Conservation (phyloP, 1,284 basidiomycete species). For the Ceratobasidium sp. region DNA sequence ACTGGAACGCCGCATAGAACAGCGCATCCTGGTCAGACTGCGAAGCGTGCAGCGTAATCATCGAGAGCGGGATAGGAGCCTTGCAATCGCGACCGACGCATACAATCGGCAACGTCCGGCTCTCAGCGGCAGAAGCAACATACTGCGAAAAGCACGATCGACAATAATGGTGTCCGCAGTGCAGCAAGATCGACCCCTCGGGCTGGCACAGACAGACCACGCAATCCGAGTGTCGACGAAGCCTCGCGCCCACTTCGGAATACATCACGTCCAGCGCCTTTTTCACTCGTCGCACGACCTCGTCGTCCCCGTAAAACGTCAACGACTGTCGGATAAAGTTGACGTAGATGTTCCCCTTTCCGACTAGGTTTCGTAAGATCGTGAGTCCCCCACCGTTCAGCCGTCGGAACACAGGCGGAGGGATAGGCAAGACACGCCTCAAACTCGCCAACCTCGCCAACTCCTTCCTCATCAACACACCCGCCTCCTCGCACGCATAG, state of each 20-base stretch:
- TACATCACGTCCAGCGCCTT: constrained; percentile 34
- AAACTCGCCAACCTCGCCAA: constrained; percentile 1
- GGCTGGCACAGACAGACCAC: constrained; percentile 46
- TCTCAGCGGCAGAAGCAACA: constrained; percentile 57
- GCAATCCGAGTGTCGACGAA: constrained; percentile 39
- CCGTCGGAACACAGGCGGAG: constrained; percentile 19
- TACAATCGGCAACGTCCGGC: constrained; percentile 53
- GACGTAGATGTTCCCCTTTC: constrained; percentile 36
- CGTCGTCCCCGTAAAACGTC: constrained; percentile 35
- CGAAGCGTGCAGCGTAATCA: constrained; percentile 62
- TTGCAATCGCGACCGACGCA: constrained; percentile 61
- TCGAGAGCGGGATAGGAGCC: constrained; percentile 59
- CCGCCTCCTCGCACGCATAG: constrained; percentile 18
- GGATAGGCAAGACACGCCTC: constrained; percentile 19
- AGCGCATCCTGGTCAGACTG: constrained; percentile 60
- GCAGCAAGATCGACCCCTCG: constrained; percentile 13
- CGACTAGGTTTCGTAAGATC: constrained; percentile 30
- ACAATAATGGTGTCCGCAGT: constrained; percentile 68
- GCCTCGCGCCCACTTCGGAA: constrained; percentile 11
- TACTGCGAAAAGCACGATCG: constrained; percentile 64
- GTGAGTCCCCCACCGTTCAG: constrained; percentile 27
- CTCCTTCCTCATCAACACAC: constrained; percentile 14
- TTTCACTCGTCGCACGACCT: constrained; percentile 26
- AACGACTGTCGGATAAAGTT: constrained; percentile 29
- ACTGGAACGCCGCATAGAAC: constrained; percentile 60